These are phyloP conservation scores for Pholiota microspora DNA, from an alignment of 768 basidiomycete genomes.

Conservation along the genomic window DNA sequence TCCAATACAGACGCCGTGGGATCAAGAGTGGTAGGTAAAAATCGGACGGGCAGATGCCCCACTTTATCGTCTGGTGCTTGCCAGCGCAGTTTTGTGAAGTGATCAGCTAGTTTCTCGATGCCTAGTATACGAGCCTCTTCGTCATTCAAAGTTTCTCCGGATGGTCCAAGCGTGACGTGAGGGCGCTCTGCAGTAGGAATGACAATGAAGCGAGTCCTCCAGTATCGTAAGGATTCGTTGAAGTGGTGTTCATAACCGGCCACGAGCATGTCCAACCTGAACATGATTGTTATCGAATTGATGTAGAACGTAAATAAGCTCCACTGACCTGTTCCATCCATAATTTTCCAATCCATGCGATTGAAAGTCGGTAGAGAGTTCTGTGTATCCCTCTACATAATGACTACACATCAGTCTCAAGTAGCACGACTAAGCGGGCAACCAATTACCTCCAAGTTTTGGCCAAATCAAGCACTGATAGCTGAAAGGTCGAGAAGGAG, in stretches of 20 bases:
- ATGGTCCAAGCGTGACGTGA: conserved; percentile 48
- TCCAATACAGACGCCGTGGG: conserved; percentile 81
- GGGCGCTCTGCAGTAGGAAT: conserved; percentile 82
- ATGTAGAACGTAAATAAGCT: background rate
- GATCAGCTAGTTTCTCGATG: conserved; percentile 87
- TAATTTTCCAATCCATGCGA: conserved; percentile 82
- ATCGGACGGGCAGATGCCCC: conserved; percentile 58
- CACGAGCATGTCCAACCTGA: conserved; percentile 83
- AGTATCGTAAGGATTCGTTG: conserved; percentile 83
- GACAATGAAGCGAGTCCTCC: conserved; percentile 92
- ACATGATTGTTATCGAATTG: background rate
- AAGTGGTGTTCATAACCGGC: conserved; percentile 81
- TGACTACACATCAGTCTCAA: conserved; percentile 2
- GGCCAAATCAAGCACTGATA: conserved; percentile 96
- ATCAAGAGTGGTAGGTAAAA: conserved; percentile 83
- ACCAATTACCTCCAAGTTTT: conserved; percentile 72
- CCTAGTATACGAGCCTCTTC: conserved; percentile 88
- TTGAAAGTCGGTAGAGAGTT: conserved; percentile 68
- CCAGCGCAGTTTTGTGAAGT: conserved; percentile 86
- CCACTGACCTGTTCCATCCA: conserved; percentile 79
- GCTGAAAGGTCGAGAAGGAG: conserved; percentile 56
- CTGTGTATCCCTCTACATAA: conserved; percentile 68
- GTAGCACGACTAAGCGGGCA: no score
- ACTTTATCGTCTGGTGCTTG: conserved; percentile 56
- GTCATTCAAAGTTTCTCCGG: conserved; percentile 75